Percentiles rank a stretch among this genome's conserved stretches.
Evolutionary conservation across 306 rosid species (phyloP).

Genomic region (Hippophae rhamnoides): DNA sequence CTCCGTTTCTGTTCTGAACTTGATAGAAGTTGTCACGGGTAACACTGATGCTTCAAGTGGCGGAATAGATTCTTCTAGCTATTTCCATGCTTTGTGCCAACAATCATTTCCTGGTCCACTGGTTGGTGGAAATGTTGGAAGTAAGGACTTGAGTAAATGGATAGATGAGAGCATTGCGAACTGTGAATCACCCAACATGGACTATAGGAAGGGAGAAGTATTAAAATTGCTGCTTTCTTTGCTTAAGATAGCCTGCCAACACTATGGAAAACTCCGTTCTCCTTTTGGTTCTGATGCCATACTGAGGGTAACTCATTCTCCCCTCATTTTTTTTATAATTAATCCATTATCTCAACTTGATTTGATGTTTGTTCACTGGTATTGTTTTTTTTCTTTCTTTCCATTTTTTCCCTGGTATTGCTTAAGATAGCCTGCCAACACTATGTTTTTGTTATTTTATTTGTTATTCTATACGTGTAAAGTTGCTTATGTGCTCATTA

Average conservation of each 20-base stretch:
- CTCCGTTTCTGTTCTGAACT: constrained; percentile 61
- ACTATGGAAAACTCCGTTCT: constrained; percentile 86
- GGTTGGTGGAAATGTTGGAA: constrained; percentile 89
- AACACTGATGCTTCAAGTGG: constrained; percentile 29
- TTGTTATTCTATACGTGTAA: too few relatives aligned
- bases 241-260: constrained; percentile 83
- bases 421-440: too few relatives aligned
- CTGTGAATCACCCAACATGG: constrained; percentile 50
- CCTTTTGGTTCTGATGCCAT: constrained; percentile 68
- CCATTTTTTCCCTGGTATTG: too few relatives aligned
- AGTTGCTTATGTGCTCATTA: too few relatives aligned
- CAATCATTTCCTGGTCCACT: constrained; percentile 92
- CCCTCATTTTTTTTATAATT: constrained; percentile 1
- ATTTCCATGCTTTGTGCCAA: constrained; percentile 67
- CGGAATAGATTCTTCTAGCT: constrained; percentile 37
- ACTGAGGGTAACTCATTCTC: constrained; percentile 41
- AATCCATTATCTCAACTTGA: neutral
- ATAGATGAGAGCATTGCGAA: constrained; percentile 73
- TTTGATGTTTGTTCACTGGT: neutral
- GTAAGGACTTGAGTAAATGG: constrained; percentile 83
- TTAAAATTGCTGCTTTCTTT: constrained; percentile 78
- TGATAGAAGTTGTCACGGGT: constrained; percentile 58
- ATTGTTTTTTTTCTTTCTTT: neutral
- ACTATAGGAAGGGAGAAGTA: constrained; percentile 56
- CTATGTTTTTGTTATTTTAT: too few relatives aligned